Conservation (phyloP, 2,329 filamentous ascomycete species). For the Albifimbria verrucaria region DNA sequence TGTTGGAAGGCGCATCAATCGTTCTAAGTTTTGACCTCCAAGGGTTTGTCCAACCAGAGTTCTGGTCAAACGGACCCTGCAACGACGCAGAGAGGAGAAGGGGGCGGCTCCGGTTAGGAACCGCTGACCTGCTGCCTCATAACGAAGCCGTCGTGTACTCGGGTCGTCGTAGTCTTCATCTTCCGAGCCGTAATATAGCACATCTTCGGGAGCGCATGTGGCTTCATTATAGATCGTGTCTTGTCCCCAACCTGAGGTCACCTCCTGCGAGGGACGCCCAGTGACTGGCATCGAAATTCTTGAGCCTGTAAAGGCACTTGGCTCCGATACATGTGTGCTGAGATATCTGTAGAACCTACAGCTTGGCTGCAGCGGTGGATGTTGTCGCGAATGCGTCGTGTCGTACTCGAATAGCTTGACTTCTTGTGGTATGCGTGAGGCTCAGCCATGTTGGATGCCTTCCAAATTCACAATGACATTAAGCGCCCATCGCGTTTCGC, state of each 20-base stretch:
- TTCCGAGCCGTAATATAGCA: slow-evolving; percentile 56
- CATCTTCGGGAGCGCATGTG: slow-evolving; percentile 37
- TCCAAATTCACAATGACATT: slow-evolving; percentile 18
- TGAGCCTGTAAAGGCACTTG: no score
- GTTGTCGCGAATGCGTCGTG: no score
- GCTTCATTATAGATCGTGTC: slow-evolving; percentile 45
- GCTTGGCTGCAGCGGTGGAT: no score
- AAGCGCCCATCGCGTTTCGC: slow-evolving; percentile 26
- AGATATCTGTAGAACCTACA: not conserved
- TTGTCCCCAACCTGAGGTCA: slow-evolving; percentile 19
- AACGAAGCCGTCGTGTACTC: slow-evolving; percentile 45
- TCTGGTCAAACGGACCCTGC: slow-evolving; percentile 55
- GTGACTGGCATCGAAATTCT: slow-evolving; percentile 10
- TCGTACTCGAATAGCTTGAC: not conserved
- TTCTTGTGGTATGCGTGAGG: no score
- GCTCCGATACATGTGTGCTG: no score
- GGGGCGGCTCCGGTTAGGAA: slow-evolving; percentile 56
- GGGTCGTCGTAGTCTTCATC: slow-evolving; percentile 49
- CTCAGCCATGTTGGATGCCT: no score
- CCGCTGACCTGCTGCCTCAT: slow-evolving; percentile 56
- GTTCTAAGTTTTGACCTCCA: slow-evolving; percentile 28
- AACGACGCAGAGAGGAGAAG: slow-evolving; percentile 57
- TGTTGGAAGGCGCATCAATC: not conserved
- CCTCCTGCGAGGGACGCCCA: slow-evolving; percentile 10
- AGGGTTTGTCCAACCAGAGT: slow-evolving; percentile 28